Conservation (phyloP, 2,329 filamentous ascomycete species). For the Teratosphaeria epicoccoides region DNA sequence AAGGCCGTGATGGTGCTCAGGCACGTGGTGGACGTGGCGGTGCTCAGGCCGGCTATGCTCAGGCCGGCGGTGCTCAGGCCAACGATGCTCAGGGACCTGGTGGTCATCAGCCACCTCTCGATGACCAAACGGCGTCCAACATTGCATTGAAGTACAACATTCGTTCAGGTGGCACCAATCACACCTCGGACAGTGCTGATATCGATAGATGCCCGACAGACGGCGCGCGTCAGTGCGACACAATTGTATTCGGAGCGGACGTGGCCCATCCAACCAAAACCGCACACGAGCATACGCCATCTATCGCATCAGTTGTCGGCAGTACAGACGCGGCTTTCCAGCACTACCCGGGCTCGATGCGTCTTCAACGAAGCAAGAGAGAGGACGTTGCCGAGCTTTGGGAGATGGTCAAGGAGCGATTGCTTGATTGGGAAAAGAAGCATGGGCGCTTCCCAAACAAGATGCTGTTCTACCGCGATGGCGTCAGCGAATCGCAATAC, state of each 20-base stretch:
- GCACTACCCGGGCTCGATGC: slow-evolving; percentile 28
- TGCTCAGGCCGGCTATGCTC: too few species aligned
- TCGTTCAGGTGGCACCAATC: neutral
- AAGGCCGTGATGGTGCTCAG: too few species aligned
- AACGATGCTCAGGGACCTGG: too few species aligned
- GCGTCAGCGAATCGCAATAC: slow-evolving; percentile 3
- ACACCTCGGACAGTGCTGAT: neutral
- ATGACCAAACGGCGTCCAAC: slow-evolving; percentile 3
- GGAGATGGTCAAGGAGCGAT: slow-evolving; percentile 21
- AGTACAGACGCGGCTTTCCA: slow-evolving; percentile 25
- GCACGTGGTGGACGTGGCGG: too few species aligned
- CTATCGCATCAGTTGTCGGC: slow-evolving; percentile 33
- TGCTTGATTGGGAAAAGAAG: slow-evolving; percentile 13
- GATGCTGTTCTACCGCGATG: slow-evolving; percentile 4
- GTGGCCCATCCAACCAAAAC: slow-evolving; percentile 30
- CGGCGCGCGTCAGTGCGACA: slow-evolving; percentile 19
- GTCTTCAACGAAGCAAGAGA: slow-evolving; percentile 21
- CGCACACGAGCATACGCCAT: slow-evolving; percentile 22
- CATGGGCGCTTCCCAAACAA: slow-evolving; percentile 1
- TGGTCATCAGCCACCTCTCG: too few species aligned
- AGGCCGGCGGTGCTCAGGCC: too few species aligned
- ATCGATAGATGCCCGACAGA: too few species aligned
- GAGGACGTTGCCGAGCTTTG: slow-evolving; percentile 22
- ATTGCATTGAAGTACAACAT: slow-evolving; percentile 1
- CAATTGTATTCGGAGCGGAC: slow-evolving; percentile 34